These are phyloP conservation scores for Deinandra increscens DNA, from an alignment of 129 eudicot species.

Conservation along the genomic window DNA sequence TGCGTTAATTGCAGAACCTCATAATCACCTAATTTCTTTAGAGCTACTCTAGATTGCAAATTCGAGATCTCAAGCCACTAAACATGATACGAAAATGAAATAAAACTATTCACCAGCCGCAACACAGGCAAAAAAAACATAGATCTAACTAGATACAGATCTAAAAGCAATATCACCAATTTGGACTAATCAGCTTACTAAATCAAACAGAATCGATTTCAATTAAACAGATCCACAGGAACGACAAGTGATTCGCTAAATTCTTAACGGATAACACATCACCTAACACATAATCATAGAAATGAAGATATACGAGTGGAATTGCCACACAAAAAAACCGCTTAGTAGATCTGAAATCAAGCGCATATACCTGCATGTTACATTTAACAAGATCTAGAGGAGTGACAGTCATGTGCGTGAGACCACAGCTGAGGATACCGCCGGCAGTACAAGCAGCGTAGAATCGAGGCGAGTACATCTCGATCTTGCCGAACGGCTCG, in stretches of 20 bases:
- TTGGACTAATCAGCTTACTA: not conserved
- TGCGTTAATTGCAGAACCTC: conserved; percentile 3
- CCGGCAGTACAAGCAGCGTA: conserved; percentile 88
- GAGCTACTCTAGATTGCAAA: not conserved
- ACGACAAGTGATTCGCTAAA: not conserved
- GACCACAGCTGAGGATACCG: conserved; percentile 85
- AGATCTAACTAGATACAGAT: conserved; percentile 23
- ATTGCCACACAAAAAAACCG: not conserved
- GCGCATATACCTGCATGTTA: conserved; percentile 72
- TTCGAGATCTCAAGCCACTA: conserved; percentile 3
- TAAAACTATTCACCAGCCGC: not conserved
- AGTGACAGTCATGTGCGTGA: conserved; percentile 87
- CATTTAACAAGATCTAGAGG: conserved; percentile 96
- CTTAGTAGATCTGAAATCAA: not conserved
- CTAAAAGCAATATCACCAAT: conserved; percentile 10
- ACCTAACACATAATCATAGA: not conserved
- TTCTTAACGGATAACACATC: not conserved
- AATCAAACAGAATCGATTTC: not conserved
- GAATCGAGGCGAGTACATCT: conserved; percentile 68
- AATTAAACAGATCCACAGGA: conserved; percentile 14
- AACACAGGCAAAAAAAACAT: not conserved
- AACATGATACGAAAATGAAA: not conserved
- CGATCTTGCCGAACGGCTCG: conserved; percentile 75
- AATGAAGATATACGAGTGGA: not conserved
- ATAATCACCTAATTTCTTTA: not conserved